Base-by-base conservation (phyloP, 129 eudicot species). In the Sambucus nigra region DNA sequence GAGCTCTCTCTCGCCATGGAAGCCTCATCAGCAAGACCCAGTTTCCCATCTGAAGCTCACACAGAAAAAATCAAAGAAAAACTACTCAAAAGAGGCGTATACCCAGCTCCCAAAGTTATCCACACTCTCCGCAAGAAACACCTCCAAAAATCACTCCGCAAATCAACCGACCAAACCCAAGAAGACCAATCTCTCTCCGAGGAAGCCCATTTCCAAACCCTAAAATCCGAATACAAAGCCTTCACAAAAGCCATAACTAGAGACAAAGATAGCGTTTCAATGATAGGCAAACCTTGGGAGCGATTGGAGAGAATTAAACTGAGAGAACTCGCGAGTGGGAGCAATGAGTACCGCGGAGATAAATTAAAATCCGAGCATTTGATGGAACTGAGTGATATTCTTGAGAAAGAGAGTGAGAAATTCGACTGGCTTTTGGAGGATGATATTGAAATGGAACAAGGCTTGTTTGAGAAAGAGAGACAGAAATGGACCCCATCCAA, bases 281-380 rank as follows among this genome's bases (percentile, higher is more conserved):
- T 78, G 59, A 73, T 77, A 18, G 95, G 98, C 47, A 76, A 51
- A 75, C 98, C 98, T 13, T 91, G 98, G 98, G 95, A 91, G 69
- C 67, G 86, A 19, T 44, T 76, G 69, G 94, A 74, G 51, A 71
- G 74, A 66, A 67, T 54, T 56, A 63, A 78, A 31, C 57, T 91
- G 80, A 66, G 76, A 54, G 80, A 74, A 71, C 73, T 82, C 50
- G 73, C 81, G 1, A 61, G 61, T 68, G 71, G 52, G 52, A 64
- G 49, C 22, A 21, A 31, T 13, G 88, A 69, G 58, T 64, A 67
- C 20, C 62, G 57, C 27, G 80, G 72, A 4, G 88, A 62, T 25
- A 74, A 53, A 58, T 53, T 89, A 61, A 89, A 79, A 48, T 19
- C 53, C 23, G 84, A 78, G 61, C 81, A 73, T 61, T 73, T 91